Base-by-base conservation (phyloP, 768 basidiomycete species). In the Boletus speciosus region DNA sequence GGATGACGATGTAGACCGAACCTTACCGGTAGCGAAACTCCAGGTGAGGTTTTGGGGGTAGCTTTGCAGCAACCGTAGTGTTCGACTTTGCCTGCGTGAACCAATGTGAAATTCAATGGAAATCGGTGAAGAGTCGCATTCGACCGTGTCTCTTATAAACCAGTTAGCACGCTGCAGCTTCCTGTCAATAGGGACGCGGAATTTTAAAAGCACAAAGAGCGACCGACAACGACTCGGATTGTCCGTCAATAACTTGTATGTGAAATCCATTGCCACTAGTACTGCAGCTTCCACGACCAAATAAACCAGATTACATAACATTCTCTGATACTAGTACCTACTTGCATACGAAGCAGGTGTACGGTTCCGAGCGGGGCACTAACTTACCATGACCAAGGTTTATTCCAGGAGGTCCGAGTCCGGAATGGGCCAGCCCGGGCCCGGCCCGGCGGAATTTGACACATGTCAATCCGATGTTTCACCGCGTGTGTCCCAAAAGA, bases 1-100 rank as follows among this genome's bases (percentile, higher is more conserved):
- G 10, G 6, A 4, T 27, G n/a, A n/a, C 23, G 6, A 16, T 29
- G 7, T 34, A 54, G 47, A 54, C 51, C 29, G 54, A 15, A 23
- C 31, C n/a, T 19, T 56, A 82, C 85, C 83, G 15, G 86, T 87
- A 3, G 85, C 84, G 62, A 86, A 86, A 43, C 84, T 84, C 81
- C 84, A 87, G 49, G 86, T 72, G 66, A 87, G 85, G 63, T 82
- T 79, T 51, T 74, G 74, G 29, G 82, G 78, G n/a, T 32, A 86
- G 71, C 67, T 79, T 79, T 53, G 63, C 57, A 35, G 63, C 59
- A 35, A 67, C 68, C n/a, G n/a, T n/a, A 42, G 66, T 64, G 74
- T 73, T 73, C n/a, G 45, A 41, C 52, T 42, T 31, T 52, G 40
- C 54, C 55, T 58, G 46, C 35, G 11, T 38, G 36, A n/a, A 35